phyloP scores from a whole-genome alignment of 805 yeast genomes.

The Zygosaccharomyces lentus region DNA sequence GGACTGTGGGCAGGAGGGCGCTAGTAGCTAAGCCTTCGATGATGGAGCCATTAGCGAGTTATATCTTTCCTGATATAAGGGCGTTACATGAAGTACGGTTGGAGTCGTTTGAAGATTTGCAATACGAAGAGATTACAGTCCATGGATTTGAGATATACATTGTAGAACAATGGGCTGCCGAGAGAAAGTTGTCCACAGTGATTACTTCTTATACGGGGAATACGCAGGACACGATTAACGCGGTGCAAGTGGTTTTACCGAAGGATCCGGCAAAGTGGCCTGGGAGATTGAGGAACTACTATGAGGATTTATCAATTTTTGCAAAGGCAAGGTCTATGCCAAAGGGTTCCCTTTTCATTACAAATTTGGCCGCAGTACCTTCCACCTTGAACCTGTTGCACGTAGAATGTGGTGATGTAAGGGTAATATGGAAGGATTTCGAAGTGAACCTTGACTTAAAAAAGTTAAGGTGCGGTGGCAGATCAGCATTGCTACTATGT shows the following conservation, averaged over 20 bases:
- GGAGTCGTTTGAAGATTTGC: conserved; percentile 38
- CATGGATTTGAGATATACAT: conserved; percentile 84
- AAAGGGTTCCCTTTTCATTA: conserved; percentile 64
- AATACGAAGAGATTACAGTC: conserved; percentile 46
- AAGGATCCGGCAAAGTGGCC: conserved; percentile 34
- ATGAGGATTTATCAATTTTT: conserved; percentile 60
- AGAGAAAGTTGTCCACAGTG: conserved; percentile 59
- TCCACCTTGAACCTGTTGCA: conserved; percentile 68
- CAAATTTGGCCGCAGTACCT: conserved; percentile 78
- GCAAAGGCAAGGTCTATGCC: conserved; percentile 64
- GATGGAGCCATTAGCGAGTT: conserved; percentile 23
- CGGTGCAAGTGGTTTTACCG: conserved; percentile 53
- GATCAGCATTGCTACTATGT: conserved; percentile 71
- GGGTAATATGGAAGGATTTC: conserved; percentile 52
- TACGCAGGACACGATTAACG: conserved; percentile 55
- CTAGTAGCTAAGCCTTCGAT: conserved; percentile 7
- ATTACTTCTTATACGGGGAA: conserved; percentile 88
- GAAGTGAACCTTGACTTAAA: conserved; percentile 72
- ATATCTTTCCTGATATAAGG: conserved; percentile 52
- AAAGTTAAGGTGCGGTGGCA: conserved; percentile 76
- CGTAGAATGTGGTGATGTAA: conserved; percentile 55
- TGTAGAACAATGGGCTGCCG: conserved; percentile 92
- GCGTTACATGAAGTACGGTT: conserved; percentile 47
- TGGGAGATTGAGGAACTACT: conserved; percentile 48
- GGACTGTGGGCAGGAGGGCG: conserved; percentile 2